These are phyloP conservation scores for Aspergillus cejpii DNA, from an alignment of 2,329 filamentous ascomycete genomes.

Conservation along the genomic window DNA sequence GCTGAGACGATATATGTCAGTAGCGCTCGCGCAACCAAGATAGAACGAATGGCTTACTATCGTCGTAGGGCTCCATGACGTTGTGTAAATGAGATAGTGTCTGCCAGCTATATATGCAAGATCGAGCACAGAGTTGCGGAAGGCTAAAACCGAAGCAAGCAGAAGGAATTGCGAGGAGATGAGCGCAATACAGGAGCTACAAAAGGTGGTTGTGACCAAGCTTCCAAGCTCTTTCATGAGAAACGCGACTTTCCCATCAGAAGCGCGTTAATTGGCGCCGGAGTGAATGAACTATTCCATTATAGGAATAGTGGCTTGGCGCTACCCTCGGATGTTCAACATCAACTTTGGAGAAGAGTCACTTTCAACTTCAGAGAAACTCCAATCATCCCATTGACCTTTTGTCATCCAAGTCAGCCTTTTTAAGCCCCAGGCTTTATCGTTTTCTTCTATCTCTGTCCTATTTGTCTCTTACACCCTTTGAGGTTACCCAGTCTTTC, in stretches of 20 bases:
- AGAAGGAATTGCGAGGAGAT: slow-evolving; percentile 4
- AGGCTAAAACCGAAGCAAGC: background rate
- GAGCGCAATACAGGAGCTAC: background rate
- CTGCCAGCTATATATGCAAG: background rate
- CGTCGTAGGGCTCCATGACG: slow-evolving; percentile 34
- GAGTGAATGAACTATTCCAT: slow-evolving; percentile 19
- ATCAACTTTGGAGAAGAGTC: slow-evolving; percentile 2
- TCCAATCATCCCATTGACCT: slow-evolving; percentile 2
- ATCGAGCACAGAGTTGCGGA: background rate
- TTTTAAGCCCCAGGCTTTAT: slow-evolving; percentile 5
- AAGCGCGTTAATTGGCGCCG: slow-evolving; percentile 34
- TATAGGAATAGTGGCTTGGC: slow-evolving; percentile 18
- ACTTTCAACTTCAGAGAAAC: background rate
- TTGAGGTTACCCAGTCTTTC: slow-evolving; percentile 18
- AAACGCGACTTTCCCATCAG: slow-evolving; percentile 22
- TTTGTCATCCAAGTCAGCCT: slow-evolving; percentile 6
- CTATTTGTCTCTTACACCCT: slow-evolving; percentile 13
- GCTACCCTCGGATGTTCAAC: slow-evolving; percentile 1
- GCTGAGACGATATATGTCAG: slow-evolving; percentile 22
- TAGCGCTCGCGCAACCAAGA: slow-evolving; percentile 8
- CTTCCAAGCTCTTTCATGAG: slow-evolving; percentile 16
- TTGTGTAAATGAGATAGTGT: background rate
- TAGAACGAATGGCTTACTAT: slow-evolving; percentile 21
- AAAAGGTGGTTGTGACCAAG: slow-evolving; percentile 7
- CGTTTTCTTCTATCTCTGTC: slow-evolving; percentile 13